phyloP scores from a whole-genome alignment of 2,329 filamentous ascomycete genomes.

The Ceratocystis lukuohia region DNA sequence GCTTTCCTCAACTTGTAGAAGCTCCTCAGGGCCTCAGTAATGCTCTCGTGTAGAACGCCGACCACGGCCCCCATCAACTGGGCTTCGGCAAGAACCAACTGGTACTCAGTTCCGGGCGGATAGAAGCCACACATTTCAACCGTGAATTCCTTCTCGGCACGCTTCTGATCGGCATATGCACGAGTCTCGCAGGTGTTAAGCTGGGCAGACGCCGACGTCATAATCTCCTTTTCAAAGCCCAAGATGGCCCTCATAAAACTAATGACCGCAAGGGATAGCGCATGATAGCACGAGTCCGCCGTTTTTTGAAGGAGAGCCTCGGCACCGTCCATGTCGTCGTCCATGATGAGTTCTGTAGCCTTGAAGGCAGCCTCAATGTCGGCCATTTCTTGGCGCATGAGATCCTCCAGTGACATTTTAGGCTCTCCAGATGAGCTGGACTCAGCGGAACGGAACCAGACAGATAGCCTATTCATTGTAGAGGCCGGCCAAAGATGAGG shows the following conservation, averaged over 20 bases:
- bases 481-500: slow-evolving; percentile 1
- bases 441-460: slow-evolving; percentile 38
- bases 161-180: slow-evolving; percentile 63
- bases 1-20: slow-evolving; percentile 91
- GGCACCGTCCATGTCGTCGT: slow-evolving; percentile 79
- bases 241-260: slow-evolving; percentile 76
- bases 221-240: slow-evolving; percentile 82
- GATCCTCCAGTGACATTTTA: slow-evolving; percentile 21
- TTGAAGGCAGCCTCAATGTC: slow-evolving; percentile 47
- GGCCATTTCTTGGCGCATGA: slow-evolving; percentile 34
- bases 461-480: slow-evolving; percentile 36
- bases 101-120: slow-evolving; percentile 72
- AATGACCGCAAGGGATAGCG: slow-evolving; percentile 67
- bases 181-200: slow-evolving; percentile 63
- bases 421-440: background rate
- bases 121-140: slow-evolving; percentile 42
- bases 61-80: slow-evolving; percentile 85
- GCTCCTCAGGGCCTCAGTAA: slow-evolving; percentile 79
- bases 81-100: slow-evolving; percentile 68
- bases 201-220: slow-evolving; percentile 64
- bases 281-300: slow-evolving; percentile 66
- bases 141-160: slow-evolving; percentile 50
- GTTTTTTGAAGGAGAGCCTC: slow-evolving; percentile 58
- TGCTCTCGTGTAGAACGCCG: slow-evolving; percentile 77
- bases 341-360: slow-evolving; percentile 63